Evolutionary conservation across 148 eudicot genomes (phyloP).

Genomic region (Rhododendron ferrugineum): DNA sequence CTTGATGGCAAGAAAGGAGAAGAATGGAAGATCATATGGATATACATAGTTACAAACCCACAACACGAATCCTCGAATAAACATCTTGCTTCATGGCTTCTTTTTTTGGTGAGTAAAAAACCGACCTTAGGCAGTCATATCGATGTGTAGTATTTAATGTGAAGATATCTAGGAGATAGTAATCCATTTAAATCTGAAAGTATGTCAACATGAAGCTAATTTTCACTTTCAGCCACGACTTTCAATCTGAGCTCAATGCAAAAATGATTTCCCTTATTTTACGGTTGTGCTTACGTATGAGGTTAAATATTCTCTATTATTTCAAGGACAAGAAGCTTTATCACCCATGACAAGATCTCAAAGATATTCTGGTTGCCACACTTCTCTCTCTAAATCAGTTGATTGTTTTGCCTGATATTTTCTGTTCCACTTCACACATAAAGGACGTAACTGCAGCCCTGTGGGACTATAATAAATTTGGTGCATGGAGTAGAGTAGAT

Average conservation of each 20-base stretch:
- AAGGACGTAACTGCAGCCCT: neutral
- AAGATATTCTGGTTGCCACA: neutral
- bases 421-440: neutral
- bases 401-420: neutral
- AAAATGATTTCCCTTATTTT: neutral
- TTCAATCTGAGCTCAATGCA: neutral
- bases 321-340: neutral
- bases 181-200: neutral
- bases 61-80: neutral
- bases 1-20: neutral
- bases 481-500: neutral
- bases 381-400: neutral
- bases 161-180: neutral
- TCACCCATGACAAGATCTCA: neutral
- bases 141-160: neutral
- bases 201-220: neutral
- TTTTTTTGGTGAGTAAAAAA: no score
- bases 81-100: neutral
- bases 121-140: neutral
- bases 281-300: neutral
- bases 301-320: neutral
- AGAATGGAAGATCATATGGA: neutral
- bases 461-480: neutral
- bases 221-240: neutral
- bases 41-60: neutral